These are phyloP conservation scores for Colletotrichum siamense DNA, from an alignment of 2,329 filamentous ascomycete genomes.

Conservation along the genomic window DNA sequence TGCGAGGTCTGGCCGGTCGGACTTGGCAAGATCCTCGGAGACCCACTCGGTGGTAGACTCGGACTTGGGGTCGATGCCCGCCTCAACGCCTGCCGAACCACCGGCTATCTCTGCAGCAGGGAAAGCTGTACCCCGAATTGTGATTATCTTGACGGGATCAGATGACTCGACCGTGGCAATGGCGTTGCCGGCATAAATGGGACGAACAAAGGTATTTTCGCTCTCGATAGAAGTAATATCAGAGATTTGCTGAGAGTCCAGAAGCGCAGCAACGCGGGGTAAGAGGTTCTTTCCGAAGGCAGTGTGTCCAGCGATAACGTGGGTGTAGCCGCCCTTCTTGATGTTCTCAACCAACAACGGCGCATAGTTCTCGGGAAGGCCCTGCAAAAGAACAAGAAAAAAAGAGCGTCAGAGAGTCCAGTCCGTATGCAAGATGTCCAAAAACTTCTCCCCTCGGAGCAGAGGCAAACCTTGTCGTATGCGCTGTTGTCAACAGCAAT, in stretches of 20 bases:
- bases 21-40: slow-evolving; percentile 90
- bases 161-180: slow-evolving; percentile 94
- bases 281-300: slow-evolving; percentile 96
- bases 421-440: background rate
- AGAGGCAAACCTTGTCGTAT: slow-evolving; percentile 79
- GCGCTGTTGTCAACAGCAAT: slow-evolving; percentile 86
- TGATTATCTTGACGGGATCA: slow-evolving; percentile 87
- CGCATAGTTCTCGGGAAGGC: slow-evolving; percentile 93
- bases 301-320: slow-evolving; percentile 88
- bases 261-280: slow-evolving; percentile 86
- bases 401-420: background rate
- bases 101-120: slow-evolving; percentile 73
- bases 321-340: slow-evolving; percentile 92
- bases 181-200: slow-evolving; percentile 97
- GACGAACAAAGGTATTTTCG: slow-evolving; percentile 93
- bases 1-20: slow-evolving; percentile 89
- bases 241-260: slow-evolving; percentile 92
- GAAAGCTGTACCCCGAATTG: slow-evolving; percentile 93
- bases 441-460: background rate
- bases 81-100: slow-evolving; percentile 78
- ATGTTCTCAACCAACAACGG: slow-evolving; percentile 94
- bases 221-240: slow-evolving; percentile 87
- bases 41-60: slow-evolving; percentile 84
- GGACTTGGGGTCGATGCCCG: slow-evolving; percentile 83
- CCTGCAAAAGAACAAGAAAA: slow-evolving; percentile 52